Evolutionary conservation across 805 yeast genomes (phyloP).

Genomic region (Diddensiella caesifluorescens): DNA sequence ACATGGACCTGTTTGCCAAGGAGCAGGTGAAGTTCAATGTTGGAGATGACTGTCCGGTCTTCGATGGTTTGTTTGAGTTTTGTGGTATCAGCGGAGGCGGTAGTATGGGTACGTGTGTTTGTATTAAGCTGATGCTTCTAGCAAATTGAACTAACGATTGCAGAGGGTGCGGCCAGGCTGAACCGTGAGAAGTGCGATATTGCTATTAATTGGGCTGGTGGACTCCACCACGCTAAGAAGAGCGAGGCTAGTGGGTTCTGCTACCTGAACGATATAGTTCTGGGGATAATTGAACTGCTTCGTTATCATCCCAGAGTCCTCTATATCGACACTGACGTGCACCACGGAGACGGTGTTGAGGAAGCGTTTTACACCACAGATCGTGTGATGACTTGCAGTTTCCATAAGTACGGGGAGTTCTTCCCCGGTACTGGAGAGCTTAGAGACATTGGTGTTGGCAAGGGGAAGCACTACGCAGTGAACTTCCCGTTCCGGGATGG

Average conservation of each 20-base stretch:
- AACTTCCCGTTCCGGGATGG: slow-evolving; percentile 95
- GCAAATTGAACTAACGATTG: too few species aligned
- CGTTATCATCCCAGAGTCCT: slow-evolving; percentile 88
- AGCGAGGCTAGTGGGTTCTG: slow-evolving; percentile 93
- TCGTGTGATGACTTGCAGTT: slow-evolving; percentile 92
- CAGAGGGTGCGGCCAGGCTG: slow-evolving; percentile 72
- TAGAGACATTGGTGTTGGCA: slow-evolving; percentile 83
- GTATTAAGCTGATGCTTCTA: neutral
- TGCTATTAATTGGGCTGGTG: slow-evolving; percentile 96
- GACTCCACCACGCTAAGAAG: slow-evolving; percentile 94
- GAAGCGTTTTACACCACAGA: slow-evolving; percentile 95
- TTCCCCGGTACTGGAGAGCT: slow-evolving; percentile 97
- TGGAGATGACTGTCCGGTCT: slow-evolving; percentile 94
- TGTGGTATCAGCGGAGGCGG: slow-evolving; percentile 90
- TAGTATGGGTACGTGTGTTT: slow-evolving; percentile 41
- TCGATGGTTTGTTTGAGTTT: slow-evolving; percentile 91
- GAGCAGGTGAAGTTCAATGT: slow-evolving; percentile 91
- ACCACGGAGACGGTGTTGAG: slow-evolving; percentile 98
- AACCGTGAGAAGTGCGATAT: slow-evolving; percentile 85
- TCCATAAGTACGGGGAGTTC: slow-evolving; percentile 93
- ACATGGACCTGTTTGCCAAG: slow-evolving; percentile 76
- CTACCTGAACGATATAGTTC: slow-evolving; percentile 88
- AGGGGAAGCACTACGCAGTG: slow-evolving; percentile 80
- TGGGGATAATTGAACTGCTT: slow-evolving; percentile 77
- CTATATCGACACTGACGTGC: slow-evolving; percentile 90